These are phyloP conservation scores for Aspergillus thermomutatus DNA, from an alignment of 2,329 filamentous ascomycete species.

Conservation along the genomic window DNA sequence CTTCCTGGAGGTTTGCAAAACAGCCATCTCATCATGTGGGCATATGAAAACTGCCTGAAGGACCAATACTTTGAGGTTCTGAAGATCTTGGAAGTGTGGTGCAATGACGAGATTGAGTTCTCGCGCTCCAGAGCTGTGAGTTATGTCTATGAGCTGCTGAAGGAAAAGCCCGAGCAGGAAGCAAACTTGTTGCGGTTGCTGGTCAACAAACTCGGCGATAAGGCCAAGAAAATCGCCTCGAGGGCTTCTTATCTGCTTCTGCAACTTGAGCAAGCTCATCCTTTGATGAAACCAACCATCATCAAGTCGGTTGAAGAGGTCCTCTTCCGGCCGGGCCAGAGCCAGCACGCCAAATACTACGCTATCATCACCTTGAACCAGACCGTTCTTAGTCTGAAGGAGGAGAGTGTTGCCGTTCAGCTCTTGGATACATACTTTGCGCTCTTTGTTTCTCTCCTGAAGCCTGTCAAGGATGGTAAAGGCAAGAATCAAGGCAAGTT, in stretches of 20 bases:
- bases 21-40: slow-evolving; percentile 79
- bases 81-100: slow-evolving; percentile 88
- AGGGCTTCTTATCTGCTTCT: slow-evolving; percentile 90
- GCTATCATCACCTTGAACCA: slow-evolving; percentile 96
- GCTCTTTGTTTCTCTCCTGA: slow-evolving; percentile 78
- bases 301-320: slow-evolving; percentile 84
- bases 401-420: slow-evolving; percentile 74
- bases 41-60: slow-evolving; percentile 94
- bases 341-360: slow-evolving; percentile 86
- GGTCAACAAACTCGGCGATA: slow-evolving; percentile 95
- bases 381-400: slow-evolving; percentile 82
- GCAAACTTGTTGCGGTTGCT: slow-evolving; percentile 85
- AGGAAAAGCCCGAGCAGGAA: slow-evolving; percentile 96
- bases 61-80: slow-evolving; percentile 89
- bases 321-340: slow-evolving; percentile 82
- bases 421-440: slow-evolving; percentile 90
- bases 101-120: slow-evolving; percentile 91
- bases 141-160: slow-evolving; percentile 86
- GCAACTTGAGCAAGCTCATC: slow-evolving; percentile 83
- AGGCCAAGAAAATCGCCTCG: slow-evolving; percentile 91
- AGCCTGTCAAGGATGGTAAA: slow-evolving; percentile 50
- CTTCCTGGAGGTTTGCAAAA: slow-evolving; percentile 73
- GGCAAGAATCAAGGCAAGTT: slow-evolving; percentile 37
- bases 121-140: slow-evolving; percentile 83
- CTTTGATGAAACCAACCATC: slow-evolving; percentile 88